Percentiles rank a stretch among this genome's conserved stretches.
These are phyloP conservation scores for Xerocomus spinulosus DNA, from an alignment of 768 basidiomycete species.

Conservation along the genomic window DNA sequence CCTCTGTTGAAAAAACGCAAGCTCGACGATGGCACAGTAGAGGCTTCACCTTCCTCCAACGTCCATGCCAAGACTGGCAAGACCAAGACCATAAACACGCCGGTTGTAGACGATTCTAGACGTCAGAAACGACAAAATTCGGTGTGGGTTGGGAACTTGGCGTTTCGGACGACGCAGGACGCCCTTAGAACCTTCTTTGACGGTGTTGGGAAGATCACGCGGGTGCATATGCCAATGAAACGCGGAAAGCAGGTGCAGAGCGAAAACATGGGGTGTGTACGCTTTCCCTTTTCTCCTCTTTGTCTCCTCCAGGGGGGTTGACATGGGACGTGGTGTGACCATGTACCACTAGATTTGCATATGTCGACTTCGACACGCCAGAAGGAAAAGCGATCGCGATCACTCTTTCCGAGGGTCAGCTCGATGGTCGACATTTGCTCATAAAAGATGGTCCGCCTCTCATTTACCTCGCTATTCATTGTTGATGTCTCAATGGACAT, in stretches of 20 bases:
- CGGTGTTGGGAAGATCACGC: conserved; percentile 66
- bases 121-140: conserved; percentile 69
- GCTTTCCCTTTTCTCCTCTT: conserved; percentile 5
- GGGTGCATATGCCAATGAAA: conserved; percentile 85
- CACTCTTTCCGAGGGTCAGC: conserved; percentile 69
- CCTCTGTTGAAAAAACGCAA: conserved; percentile 44
- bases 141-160: conserved; percentile 93
- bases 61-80: background rate
- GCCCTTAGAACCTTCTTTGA: conserved; percentile 69
- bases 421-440: conserved; percentile 82
- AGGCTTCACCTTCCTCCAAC: background rate
- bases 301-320: no score
- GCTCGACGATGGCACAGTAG: conserved; percentile 26
- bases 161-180: conserved; percentile 81
- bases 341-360: conserved; percentile 69
- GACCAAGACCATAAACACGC: background rate
- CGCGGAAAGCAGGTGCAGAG: conserved; percentile 45
- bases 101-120: conserved; percentile 8
- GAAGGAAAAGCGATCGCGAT: conserved; percentile 77
- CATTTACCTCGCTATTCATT: background rate
- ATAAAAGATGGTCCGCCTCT: conserved; percentile 80
- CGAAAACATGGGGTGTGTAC: conserved; percentile 75
- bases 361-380: conserved; percentile 84
- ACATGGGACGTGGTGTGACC: conserved; percentile 7
- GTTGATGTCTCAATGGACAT: background rate